Evolutionary conservation across 2,329 filamentous ascomycete genomes (phyloP).

Genomic region (Botryotinia convoluta): DNA sequence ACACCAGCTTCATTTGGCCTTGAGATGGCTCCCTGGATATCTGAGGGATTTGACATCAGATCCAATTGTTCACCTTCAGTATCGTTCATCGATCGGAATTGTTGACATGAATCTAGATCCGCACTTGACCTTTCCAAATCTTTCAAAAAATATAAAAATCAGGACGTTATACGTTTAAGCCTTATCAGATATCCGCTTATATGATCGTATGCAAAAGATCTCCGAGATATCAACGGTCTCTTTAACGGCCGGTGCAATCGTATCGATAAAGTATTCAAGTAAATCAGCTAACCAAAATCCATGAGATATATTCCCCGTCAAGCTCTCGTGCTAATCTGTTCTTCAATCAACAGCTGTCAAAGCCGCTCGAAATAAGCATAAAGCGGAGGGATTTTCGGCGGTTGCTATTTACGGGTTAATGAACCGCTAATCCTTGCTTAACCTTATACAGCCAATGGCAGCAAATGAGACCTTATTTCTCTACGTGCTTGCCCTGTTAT

Average conservation of each 20-base stretch:
- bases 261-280: background rate
- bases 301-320: background rate
- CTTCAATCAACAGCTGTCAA: background rate
- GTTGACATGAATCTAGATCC: background rate
- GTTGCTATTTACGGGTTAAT: background rate
- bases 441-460: background rate
- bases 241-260: background rate
- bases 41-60: background rate
- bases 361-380: background rate
- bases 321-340: background rate
- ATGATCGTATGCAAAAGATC: background rate
- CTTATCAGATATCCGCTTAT: background rate
- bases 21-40: background rate
- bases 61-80: background rate
- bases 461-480: background rate
- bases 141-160: background rate
- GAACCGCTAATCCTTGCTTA: background rate
- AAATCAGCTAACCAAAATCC: background rate
- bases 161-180: background rate
- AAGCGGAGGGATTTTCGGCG: background rate
- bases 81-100: background rate
- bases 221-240: background rate
- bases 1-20: background rate
- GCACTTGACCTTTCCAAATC: background rate
- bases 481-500: background rate